phyloP scores from a whole-genome alignment of 306 rosid genomes.

The Argentina anserina region DNA sequence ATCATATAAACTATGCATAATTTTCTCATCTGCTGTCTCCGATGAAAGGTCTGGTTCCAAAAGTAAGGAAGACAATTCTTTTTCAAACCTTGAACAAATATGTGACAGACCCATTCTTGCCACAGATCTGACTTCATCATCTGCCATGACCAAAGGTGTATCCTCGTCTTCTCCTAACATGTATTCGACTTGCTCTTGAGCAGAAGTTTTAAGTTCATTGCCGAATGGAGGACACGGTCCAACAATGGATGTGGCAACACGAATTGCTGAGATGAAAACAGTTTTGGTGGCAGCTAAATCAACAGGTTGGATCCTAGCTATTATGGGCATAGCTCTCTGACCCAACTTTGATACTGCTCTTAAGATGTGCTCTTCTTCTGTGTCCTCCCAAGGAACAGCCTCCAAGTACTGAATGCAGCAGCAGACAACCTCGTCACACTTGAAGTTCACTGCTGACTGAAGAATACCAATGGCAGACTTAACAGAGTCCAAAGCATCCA shows the following conservation, averaged over 20 bases:
- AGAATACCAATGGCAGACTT: conserved; percentile 28
- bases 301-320: conserved; percentile 36
- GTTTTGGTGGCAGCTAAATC: conserved; percentile 58
- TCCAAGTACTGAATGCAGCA: conserved; percentile 34
- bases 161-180: conserved; percentile 74
- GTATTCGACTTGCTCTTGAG: conserved; percentile 93
- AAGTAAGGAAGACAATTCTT: conserved; percentile 53
- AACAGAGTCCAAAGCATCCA: conserved; percentile 29
- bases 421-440: conserved; percentile 29
- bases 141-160: conserved; percentile 44
- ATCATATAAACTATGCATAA: conserved; percentile 61
- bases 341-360: conserved; percentile 31
- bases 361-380: conserved; percentile 34
- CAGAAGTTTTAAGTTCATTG: conserved; percentile 73
- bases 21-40: conserved; percentile 41
- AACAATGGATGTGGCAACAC: conserved; percentile 67
- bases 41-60: conserved; percentile 33
- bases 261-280: conserved; percentile 79
- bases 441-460: conserved; percentile 20
- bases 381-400: conserved; percentile 39
- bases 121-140: conserved; percentile 65
- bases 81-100: conserved; percentile 48
- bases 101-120: conserved; percentile 57
- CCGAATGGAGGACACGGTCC: conserved; percentile 72
- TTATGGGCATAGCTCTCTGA: conserved; percentile 31